Evolutionary conservation across 768 basidiomycete genomes (phyloP).

Genomic region (Mycena vitilis): DNA sequence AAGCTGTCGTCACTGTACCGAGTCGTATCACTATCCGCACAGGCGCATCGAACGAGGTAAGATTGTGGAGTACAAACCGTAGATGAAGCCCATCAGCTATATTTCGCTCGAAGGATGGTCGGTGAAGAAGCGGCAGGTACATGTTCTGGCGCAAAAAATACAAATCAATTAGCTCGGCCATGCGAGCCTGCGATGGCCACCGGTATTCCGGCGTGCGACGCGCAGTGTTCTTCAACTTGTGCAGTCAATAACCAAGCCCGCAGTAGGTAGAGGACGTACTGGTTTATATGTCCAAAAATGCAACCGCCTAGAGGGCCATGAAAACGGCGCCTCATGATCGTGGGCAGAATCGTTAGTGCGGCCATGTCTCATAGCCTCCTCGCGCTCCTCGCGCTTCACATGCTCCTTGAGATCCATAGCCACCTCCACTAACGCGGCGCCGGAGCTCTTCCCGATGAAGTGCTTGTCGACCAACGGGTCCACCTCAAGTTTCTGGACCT

Average conservation of each 20-base stretch:
- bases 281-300: slow-evolving; percentile 14
- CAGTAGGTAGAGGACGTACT: too few species aligned
- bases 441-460: slow-evolving; percentile 24
- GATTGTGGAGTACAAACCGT: slow-evolving; percentile 7
- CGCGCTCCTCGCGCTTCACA: slow-evolving; percentile 11
- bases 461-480: background rate
- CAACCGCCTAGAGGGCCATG: slow-evolving; percentile 20
- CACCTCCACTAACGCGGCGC: slow-evolving; percentile 6
- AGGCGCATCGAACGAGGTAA: too few species aligned
- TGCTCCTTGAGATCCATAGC: slow-evolving; percentile 21
- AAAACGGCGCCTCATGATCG: background rate
- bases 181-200: slow-evolving; percentile 68
- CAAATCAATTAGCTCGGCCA: slow-evolving; percentile 63
- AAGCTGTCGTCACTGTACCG: slow-evolving; percentile 57
- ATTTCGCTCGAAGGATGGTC: slow-evolving; percentile 70
- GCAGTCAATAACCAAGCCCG: background rate
- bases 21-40: too few species aligned
- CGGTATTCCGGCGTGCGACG: slow-evolving; percentile 38
- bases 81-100: slow-evolving; percentile 62
- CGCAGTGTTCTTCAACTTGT: background rate
- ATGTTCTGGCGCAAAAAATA: slow-evolving; percentile 73
- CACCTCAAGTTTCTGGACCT: slow-evolving; percentile 14
- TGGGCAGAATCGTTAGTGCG: background rate
- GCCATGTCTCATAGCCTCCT: background rate
- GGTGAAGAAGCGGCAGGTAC: slow-evolving; percentile 77